Evolutionary conservation across 108 stramenopile species (phyloP), one percentile per base, ranked within the genome.

Genomic region (Discostella stelligeroides): DNA sequence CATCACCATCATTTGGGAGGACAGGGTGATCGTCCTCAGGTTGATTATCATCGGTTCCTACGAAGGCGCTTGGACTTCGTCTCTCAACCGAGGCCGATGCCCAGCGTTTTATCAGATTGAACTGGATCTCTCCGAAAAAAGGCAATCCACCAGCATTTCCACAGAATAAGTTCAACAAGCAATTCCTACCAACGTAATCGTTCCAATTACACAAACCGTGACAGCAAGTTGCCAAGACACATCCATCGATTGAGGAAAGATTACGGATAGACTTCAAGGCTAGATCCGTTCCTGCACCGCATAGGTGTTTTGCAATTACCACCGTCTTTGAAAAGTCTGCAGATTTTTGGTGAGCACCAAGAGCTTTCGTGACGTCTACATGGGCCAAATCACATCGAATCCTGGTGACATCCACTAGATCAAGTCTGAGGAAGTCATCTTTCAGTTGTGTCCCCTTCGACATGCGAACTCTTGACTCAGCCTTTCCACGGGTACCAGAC

Each of bases 221-320:
- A 62, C 93, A 95, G 56, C 93, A 95, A 4, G 93, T 95, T 1
- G 93, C 93, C 55, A 95, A 67, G 41, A 92, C 60, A 72, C 89
- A 95, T 18, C 79, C 85, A 43, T 75, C 66, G 11, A 91, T 62
- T 54, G 66, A 23, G 27, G 66, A 68, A 54, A 63, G 25, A 40
- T 76, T 50, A 21, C 70, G 58, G 38, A 92, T 55, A 17, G 90
- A 72, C 63, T 89, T 92, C 18, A 95, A 63, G 13, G 93, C 90
- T 41, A 92, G 61, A 68, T 95, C 93, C 3, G 90, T 92, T 20
- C 90, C 88, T n/a, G 77, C 80, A 20, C 88, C 88, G 59, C 91
- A 92, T 24, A 92, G 61, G 66, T 92, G 91, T 68, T 92, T 92
- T 15, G 91, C 91, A 78, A 92, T 80, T 10, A 86, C 79, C 18